phyloP scores from a whole-genome alignment of 2,329 filamentous ascomycete species.

The Colletotrichum abscissum region DNA sequence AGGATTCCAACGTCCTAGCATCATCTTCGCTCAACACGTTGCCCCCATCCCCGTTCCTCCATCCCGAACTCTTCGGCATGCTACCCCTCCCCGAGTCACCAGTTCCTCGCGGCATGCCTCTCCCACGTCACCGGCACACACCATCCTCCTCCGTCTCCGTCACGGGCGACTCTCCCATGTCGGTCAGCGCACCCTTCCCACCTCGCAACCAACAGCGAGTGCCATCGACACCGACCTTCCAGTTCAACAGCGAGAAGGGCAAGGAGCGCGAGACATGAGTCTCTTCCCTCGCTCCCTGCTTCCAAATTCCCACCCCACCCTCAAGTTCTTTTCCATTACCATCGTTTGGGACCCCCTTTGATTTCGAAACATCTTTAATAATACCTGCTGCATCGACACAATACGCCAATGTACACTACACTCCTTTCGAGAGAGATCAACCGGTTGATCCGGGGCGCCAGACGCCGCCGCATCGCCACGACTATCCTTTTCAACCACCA shows the following conservation, averaged over 20 bases:
- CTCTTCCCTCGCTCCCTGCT: conserved; percentile 45
- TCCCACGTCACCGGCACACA: conserved; percentile 49
- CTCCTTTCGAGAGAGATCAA: conserved; percentile 43
- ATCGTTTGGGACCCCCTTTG: conserved; percentile 36
- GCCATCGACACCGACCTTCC: conserved; percentile 13
- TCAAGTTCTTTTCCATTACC: conserved; percentile 36
- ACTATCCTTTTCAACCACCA: conserved; percentile 51
- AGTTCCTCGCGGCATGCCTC: conserved; percentile 46
- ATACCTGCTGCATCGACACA: conserved; percentile 42
- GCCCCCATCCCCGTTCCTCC: conserved; percentile 58
- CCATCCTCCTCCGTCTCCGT: conserved; percentile 38
- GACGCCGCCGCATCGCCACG: conserved; percentile 30
- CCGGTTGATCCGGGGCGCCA: conserved; percentile 31
- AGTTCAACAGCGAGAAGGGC: conserved; percentile 34
- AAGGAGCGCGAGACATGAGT: conserved; percentile 43
- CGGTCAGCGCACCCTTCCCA: conserved; percentile 37
- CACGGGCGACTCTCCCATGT: conserved; percentile 43
- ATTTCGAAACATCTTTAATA: conserved; percentile 39
- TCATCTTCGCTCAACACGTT: conserved; percentile 48
- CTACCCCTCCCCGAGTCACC: conserved; percentile 60
- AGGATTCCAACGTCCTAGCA: conserved; percentile 52
- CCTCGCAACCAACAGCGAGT: conserved; percentile 22
- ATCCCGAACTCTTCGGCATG: conserved; percentile 55
- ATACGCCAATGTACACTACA: conserved; percentile 49
- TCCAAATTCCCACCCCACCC: conserved; percentile 42